Conservation (phyloP, 1,139 yeast species). For the Yamadazyma diospyri region DNA sequence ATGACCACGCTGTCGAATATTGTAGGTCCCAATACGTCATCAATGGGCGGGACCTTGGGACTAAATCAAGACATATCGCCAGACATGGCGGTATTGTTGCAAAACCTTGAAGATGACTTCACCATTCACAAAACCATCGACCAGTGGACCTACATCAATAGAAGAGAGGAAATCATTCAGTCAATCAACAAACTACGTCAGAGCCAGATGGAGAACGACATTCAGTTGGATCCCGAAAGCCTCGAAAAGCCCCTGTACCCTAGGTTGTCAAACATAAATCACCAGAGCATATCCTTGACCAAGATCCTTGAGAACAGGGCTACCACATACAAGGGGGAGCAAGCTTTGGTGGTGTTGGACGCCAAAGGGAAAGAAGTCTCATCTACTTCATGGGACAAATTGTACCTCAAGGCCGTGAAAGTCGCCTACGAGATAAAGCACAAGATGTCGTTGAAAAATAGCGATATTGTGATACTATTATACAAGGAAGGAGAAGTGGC, state of each 20-base stretch:
- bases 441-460: constrained; percentile 63
- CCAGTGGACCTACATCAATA: constrained; percentile 48
- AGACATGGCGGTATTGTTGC: constrained; percentile 43
- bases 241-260: constrained; percentile 58
- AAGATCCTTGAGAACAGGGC: constrained; percentile 74
- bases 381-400: constrained; percentile 84
- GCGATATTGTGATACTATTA: constrained; percentile 79
- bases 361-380: constrained; percentile 75
- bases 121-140: constrained; percentile 39
- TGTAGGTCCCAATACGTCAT: constrained; percentile 8
- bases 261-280: constrained; percentile 12
- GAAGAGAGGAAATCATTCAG: constrained; percentile 46
- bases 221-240: constrained; percentile 38
- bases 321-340: constrained; percentile 56
- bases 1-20: constrained; percentile 17
- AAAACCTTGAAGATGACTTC: constrained; percentile 44
- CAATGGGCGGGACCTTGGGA: constrained; percentile 8
- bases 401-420: constrained; percentile 78
- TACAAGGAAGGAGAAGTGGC: constrained; percentile 82
- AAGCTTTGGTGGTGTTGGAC: constrained; percentile 73
- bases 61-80: constrained; percentile 41
- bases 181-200: constrained; percentile 35
- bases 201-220: constrained; percentile 26
- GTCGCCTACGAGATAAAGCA: constrained; percentile 85
- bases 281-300: constrained; percentile 46